These are phyloP conservation scores for Lachancea nothofagi DNA, from an alignment of 805 yeast species.

Conservation along the genomic window DNA sequence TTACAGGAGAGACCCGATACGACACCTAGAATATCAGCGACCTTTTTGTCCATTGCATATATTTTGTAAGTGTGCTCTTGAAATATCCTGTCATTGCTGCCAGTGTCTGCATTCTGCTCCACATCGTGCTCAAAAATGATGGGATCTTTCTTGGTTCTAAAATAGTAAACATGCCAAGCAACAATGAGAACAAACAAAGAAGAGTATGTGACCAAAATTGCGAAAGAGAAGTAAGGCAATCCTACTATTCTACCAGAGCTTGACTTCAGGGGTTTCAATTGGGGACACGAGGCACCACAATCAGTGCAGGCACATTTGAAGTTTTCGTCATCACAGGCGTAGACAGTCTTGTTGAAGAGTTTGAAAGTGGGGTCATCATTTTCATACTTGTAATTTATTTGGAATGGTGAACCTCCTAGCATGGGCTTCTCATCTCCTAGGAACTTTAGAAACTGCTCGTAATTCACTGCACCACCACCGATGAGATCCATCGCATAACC, in stretches of 20 bases:
- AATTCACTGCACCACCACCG: slow-evolving; percentile 93
- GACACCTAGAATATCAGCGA: slow-evolving; percentile 37
- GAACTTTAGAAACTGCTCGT: slow-evolving; percentile 70
- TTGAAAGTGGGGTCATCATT: slow-evolving; percentile 13
- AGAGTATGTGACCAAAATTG: slow-evolving; percentile 48
- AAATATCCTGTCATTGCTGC: slow-evolving; percentile 12
- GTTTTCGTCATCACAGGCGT: slow-evolving; percentile 52
- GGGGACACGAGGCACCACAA: slow-evolving; percentile 77
- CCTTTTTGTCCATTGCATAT: slow-evolving; percentile 14
- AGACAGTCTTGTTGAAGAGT: slow-evolving; percentile 20
- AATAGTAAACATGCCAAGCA: slow-evolving; percentile 21
- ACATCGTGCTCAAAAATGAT: slow-evolving; percentile 22
- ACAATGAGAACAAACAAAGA: slow-evolving; percentile 24
- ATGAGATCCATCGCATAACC: slow-evolving; percentile 95
- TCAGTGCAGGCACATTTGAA: slow-evolving; percentile 89
- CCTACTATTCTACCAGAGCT: slow-evolving; percentile 50
- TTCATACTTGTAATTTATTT: slow-evolving; percentile 67
- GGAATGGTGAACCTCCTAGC: slow-evolving; percentile 94
- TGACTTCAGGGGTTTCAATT: slow-evolving; percentile 42
- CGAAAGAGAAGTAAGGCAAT: slow-evolving; percentile 69
- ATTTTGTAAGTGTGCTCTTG: slow-evolving; percentile 19
- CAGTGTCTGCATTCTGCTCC: slow-evolving; percentile 20
- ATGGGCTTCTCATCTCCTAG: slow-evolving; percentile 92
- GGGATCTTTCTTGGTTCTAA: slow-evolving; percentile 20
- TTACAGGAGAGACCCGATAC: slow-evolving; percentile 57